Conservation (phyloP, 345 rosid genomes). For the Eucalyptus leucophloia region DNA sequence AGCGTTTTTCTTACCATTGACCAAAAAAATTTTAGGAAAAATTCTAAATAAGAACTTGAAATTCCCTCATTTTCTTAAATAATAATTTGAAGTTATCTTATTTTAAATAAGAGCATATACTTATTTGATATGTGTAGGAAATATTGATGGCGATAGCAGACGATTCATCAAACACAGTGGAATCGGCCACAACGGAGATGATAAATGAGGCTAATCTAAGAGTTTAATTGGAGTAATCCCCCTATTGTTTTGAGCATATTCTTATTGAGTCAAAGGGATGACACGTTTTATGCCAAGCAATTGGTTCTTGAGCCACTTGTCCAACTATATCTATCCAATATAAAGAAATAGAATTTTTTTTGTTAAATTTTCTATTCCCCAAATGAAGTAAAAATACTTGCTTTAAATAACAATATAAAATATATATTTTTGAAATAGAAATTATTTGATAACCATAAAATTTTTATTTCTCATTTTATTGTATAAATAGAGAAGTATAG, state of each 20-base stretch:
- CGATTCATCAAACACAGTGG: neutral
- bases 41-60: too few species aligned
- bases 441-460: too few species aligned
- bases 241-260: neutral
- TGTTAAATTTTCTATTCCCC: too few species aligned
- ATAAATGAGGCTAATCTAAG: neutral
- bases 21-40: too few species aligned
- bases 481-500: too few species aligned
- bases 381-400: too few species aligned
- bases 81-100: too few species aligned
- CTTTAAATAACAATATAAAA: too few species aligned
- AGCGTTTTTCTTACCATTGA: too few species aligned
- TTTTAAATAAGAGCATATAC: too few species aligned
- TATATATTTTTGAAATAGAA: rapidly evolving
- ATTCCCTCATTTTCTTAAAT: too few species aligned
- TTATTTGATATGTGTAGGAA: neutral
- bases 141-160: neutral
- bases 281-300: neutral
- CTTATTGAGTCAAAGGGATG: neutral
- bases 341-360: neutral
- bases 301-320: neutral
- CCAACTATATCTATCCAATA: neutral
- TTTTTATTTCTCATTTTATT: too few species aligned
- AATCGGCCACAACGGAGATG: neutral
- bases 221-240: neutral